phyloP scores from a whole-genome alignment of 805 yeast species.

The Yarrowia osloensis region DNA sequence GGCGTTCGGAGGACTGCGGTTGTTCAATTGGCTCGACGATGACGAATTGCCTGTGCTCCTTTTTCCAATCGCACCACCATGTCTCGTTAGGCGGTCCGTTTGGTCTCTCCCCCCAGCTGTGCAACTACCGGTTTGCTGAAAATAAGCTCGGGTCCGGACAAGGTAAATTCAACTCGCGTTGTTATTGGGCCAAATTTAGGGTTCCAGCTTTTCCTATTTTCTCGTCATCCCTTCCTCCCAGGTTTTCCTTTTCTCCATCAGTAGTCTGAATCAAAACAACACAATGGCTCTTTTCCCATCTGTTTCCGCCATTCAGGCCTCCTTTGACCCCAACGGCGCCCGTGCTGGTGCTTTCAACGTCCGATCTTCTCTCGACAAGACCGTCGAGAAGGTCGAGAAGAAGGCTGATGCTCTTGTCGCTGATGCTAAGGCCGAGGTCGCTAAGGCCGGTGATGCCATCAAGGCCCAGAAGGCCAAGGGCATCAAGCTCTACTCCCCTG shows the following conservation, averaged over 20 bases:
- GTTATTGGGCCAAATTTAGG: slow-evolving; percentile 21
- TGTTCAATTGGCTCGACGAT: neutral
- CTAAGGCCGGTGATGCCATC: slow-evolving; percentile 40
- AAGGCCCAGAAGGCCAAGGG: slow-evolving; percentile 35
- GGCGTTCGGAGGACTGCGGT: neutral
- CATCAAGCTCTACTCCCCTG: slow-evolving; percentile 54
- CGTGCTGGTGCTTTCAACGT: slow-evolving; percentile 37
- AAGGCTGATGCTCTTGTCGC: slow-evolving; percentile 38
- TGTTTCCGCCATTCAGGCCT: slow-evolving; percentile 42
- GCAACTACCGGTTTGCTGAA: neutral
- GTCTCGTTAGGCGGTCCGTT: neutral
- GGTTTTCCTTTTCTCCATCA: slow-evolving; percentile 30
- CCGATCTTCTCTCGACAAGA: slow-evolving; percentile 42
- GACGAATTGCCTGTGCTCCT: neutral
- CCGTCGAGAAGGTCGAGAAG: slow-evolving; percentile 37
- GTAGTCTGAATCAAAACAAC: slow-evolving; percentile 29
- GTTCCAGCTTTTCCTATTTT: slow-evolving; percentile 1
- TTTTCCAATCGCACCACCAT: neutral
- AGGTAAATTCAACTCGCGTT: slow-evolving; percentile 23
- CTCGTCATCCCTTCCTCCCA: slow-evolving; percentile 22
- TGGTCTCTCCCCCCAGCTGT: neutral
- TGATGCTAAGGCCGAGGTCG: slow-evolving; percentile 43
- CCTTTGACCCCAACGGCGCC: slow-evolving; percentile 45
- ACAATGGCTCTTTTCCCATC: slow-evolving; percentile 47
- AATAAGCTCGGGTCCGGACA: neutral